phyloP scores from a whole-genome alignment of 306 rosid species.

The Prunus mongolica region DNA sequence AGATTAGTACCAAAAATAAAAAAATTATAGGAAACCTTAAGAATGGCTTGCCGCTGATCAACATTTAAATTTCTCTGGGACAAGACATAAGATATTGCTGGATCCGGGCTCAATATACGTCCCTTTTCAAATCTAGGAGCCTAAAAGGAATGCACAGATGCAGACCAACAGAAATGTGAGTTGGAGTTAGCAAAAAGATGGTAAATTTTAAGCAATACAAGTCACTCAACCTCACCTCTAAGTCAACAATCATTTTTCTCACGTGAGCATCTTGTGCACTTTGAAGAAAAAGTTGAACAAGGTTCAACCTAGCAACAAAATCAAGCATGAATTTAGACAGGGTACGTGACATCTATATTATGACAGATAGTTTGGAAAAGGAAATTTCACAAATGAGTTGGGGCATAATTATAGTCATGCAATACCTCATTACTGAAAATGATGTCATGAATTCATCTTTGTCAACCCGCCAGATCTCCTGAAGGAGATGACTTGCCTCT shows the following conservation, averaged over 20 bases:
- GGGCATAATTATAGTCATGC: not conserved
- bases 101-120: slow-evolving; percentile 79
- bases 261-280: slow-evolving; percentile 57
- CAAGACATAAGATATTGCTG: slow-evolving; percentile 83
- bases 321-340: slow-evolving; percentile 28
- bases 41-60: slow-evolving; percentile 88
- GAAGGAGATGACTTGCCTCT: slow-evolving; percentile 49
- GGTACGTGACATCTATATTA: not conserved
- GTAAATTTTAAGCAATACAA: not conserved
- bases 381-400: not conserved
- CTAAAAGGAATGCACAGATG: slow-evolving; percentile 39
- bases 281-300: slow-evolving; percentile 72
- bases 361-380: not conserved
- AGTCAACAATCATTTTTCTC: slow-evolving; percentile 84
- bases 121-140: slow-evolving; percentile 93
- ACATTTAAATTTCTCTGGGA: slow-evolving; percentile 71
- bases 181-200: slow-evolving; percentile 5
- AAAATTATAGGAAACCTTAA: slow-evolving; percentile 53
- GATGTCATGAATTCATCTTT: slow-evolving; percentile 75
- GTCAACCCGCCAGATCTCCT: slow-evolving; percentile 81
- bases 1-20: not conserved
- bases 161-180: slow-evolving; percentile 15
- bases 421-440: slow-evolving; percentile 83
- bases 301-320: slow-evolving; percentile 66
- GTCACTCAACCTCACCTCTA: slow-evolving; percentile 47